These are phyloP conservation scores for sunflower (Helianthus annuus) DNA, from an alignment of 129 eudicot genomes.

Conservation along the genomic window DNA sequence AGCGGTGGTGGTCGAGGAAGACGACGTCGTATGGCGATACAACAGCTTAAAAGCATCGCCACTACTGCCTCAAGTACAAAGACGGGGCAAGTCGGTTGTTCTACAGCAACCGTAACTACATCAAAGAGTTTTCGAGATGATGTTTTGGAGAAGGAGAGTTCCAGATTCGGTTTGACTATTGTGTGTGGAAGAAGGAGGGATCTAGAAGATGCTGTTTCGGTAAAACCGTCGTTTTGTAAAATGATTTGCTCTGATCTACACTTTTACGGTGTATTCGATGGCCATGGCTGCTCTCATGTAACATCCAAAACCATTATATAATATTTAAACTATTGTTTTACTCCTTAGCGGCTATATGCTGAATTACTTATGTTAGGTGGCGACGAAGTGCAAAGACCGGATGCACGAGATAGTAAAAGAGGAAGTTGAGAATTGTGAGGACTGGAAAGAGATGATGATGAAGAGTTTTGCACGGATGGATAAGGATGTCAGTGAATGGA, in stretches of 20 bases:
- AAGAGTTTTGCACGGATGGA: constrained; percentile 77
- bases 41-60: constrained; percentile 53
- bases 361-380: too few relatives aligned
- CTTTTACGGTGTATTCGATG: constrained; percentile 88
- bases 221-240: constrained; percentile 60
- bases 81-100: too few relatives aligned
- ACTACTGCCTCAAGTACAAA: not conserved
- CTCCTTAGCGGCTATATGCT: too few relatives aligned
- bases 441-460: constrained; percentile 56
- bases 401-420: constrained; percentile 88
- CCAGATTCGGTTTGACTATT: constrained; percentile 76
- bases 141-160: constrained; percentile 24
- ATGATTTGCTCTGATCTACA: constrained; percentile 31
- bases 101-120: not conserved
- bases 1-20: constrained; percentile 47
- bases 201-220: constrained; percentile 91
- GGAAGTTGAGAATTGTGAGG: constrained; percentile 41
- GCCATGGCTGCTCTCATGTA: constrained; percentile 99
- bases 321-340: too few relatives aligned
- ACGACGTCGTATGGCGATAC: constrained; percentile 69
- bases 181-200: constrained; percentile 94
- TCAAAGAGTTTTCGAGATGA: not conserved
- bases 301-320: not conserved
- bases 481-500: constrained; percentile 60
- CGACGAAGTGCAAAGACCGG: constrained; percentile 75